Base-by-base conservation (phyloP, 2,329 filamentous ascomycete genomes). In the Alternaria atra region DNA sequence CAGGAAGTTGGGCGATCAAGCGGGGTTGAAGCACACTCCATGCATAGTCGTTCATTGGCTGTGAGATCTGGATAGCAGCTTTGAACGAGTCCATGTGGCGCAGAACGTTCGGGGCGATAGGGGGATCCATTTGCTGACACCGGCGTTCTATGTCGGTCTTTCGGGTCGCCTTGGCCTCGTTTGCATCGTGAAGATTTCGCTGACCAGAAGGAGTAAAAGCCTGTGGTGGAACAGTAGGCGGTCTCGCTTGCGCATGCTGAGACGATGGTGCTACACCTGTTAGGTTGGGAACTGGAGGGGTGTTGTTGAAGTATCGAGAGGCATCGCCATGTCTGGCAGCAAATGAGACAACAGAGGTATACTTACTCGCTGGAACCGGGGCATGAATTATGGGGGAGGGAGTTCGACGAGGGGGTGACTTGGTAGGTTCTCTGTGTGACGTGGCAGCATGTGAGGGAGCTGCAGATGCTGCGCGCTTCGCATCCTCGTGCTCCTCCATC, bases 81-180 rank as follows among this genome's bases (percentile, higher is more conserved):
- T 90, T 87, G 75, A 93, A 94, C 1, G 90, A 88, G 47, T 90
- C 85, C 77, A 93, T 91, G 71, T 90, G 88, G 56, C 85, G 84
- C 58, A 94, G 81, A 42, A 91, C 82, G 65, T 83, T 84, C 39
- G 88, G 79, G 50, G 82, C 80, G 58, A 94, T 80, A 1, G 91
- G 89, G 27, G 91, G 91, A 32, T 88, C 78, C 50, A 94, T 83
- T 48, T 85, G 82, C 75, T 86, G 79, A 71, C 90, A 91, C 29
- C 90, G 86, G 52, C 85, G 85, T 75, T 93, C 90, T 70, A 94
- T 93, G 67, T 93, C 91, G 13, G 83, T 81, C 73, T 86, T 87
- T 63, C 90, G 85, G 59, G 82, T 83, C 56, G 86, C 85, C 74
- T 90, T 91, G 20, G 89, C 81, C 70, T 88, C 86, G 42, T 86